Evolutionary conservation across 495 filamentous ascomycete genomes (phyloP).

Genomic region (Penicillium mononematosum): DNA sequence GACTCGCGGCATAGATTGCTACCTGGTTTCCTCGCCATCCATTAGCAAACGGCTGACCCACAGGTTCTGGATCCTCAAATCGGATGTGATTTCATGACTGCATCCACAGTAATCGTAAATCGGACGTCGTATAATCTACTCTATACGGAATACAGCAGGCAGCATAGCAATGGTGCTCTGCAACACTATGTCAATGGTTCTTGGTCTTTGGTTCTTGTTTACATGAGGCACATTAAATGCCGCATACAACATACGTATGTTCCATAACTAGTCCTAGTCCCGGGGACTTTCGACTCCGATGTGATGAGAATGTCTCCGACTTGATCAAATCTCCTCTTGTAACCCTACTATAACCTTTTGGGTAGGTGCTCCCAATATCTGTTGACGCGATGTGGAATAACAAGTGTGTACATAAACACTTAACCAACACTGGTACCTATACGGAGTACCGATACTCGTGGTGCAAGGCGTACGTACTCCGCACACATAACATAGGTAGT

Average conservation of each 20-base stretch:
- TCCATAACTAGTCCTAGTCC: neutral
- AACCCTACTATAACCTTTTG: neutral
- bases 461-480: neutral
- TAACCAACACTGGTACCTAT: neutral
- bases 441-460: neutral
- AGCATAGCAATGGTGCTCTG: neutral
- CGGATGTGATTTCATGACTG: neutral
- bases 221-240: neutral
- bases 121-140: neutral
- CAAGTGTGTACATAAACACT: neutral
- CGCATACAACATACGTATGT: neutral
- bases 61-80: neutral
- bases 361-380: neutral
- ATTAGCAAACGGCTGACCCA: neutral
- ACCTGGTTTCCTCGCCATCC: neutral
- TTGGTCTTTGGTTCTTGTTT: neutral
- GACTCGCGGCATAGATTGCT: neutral
- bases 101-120: neutral
- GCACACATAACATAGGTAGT: neutral
- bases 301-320: constrained; percentile 3
- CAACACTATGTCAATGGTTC: neutral
- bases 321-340: neutral
- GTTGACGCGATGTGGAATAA: neutral
- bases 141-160: neutral
- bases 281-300: neutral